Percentiles rank a stretch among this genome's conserved stretches.
Evolutionary conservation across 768 basidiomycete genomes (phyloP).

Genomic region (Agaricus blazei): DNA sequence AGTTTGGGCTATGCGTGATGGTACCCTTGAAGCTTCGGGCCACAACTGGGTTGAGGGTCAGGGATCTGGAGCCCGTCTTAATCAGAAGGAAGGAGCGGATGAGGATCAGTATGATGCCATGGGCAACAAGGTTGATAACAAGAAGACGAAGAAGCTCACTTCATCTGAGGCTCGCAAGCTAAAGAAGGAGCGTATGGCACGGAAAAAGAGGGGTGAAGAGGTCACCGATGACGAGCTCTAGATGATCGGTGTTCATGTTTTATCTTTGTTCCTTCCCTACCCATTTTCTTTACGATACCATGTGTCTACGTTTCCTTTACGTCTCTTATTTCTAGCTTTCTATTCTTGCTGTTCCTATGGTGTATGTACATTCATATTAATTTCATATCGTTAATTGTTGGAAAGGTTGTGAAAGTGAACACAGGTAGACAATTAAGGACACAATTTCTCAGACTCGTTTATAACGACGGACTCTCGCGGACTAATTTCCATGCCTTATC

Average conservation of each 20-base stretch:
- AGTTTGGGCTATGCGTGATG: constrained; percentile 99
- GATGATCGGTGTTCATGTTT: constrained; percentile 13
- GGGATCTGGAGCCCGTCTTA: constrained; percentile 90
- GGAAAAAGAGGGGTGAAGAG: constrained; percentile 85
- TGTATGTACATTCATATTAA: not conserved
- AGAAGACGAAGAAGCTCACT: constrained; percentile 85
- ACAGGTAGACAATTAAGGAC: not conserved
- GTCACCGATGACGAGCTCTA: constrained; percentile 62
- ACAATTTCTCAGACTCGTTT: not conserved
- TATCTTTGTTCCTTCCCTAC: not conserved
- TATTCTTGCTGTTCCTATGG: not conserved
- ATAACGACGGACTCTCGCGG: constrained; percentile 15
- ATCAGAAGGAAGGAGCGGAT: constrained; percentile 89
- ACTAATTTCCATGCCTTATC: constrained; percentile 42
- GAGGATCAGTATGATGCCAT: constrained; percentile 93
- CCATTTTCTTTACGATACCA: not conserved
- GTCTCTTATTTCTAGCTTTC: not conserved
- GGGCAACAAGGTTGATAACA: constrained; percentile 91
- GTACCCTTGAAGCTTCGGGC: constrained; percentile 91
- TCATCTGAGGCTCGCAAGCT: constrained; percentile 80
- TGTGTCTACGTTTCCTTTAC: not conserved
- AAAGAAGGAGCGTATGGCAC: constrained; percentile 96
- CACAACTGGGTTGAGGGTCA: constrained; percentile 99
- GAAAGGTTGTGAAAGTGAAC: not conserved
- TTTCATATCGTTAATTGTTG: not conserved